Conservation (phyloP, 1,284 basidiomycete genomes). For the Tremellales sp. region DNA sequence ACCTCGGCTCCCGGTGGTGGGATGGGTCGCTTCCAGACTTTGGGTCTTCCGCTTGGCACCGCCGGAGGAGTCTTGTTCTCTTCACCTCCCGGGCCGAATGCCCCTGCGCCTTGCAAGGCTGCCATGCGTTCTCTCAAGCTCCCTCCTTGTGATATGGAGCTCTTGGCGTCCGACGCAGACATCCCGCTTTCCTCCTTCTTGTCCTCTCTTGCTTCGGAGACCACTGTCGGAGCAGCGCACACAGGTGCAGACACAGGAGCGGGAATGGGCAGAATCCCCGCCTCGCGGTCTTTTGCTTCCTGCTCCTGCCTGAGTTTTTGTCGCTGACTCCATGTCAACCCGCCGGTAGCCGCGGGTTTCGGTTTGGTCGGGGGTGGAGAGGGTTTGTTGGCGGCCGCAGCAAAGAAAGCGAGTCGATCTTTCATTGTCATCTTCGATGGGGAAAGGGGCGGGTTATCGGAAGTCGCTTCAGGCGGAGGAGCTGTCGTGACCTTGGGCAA, state of each 20-base stretch:
- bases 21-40: constrained; percentile 66
- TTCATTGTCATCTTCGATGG: constrained; percentile 44
- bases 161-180: constrained; percentile 78
- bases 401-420: constrained; percentile 50
- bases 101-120: constrained; percentile 70
- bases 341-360: constrained; percentile 57
- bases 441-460: no score
- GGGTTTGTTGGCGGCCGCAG: constrained; percentile 34
- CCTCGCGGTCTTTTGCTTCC: constrained; percentile 43
- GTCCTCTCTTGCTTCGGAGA: constrained; percentile 11
- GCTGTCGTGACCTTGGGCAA: constrained; percentile 9
- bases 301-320: constrained; percentile 47
- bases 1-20: constrained; percentile 50
- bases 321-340: constrained; percentile 51
- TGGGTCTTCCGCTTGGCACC: constrained; percentile 58
- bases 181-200: constrained; percentile 50
- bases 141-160: constrained; percentile 62
- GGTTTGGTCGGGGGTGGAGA: constrained; percentile 59
- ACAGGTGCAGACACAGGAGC: constrained; percentile 14
- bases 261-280: constrained; percentile 27
- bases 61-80: constrained; percentile 56
- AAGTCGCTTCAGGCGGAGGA: constrained; percentile 7
- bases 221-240: constrained; percentile 5
- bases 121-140: constrained; percentile 90
- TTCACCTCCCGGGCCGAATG: constrained; percentile 57